Evolutionary conservation across 805 yeast species (phyloP).

Genomic region (Peterozyma toletana): DNA sequence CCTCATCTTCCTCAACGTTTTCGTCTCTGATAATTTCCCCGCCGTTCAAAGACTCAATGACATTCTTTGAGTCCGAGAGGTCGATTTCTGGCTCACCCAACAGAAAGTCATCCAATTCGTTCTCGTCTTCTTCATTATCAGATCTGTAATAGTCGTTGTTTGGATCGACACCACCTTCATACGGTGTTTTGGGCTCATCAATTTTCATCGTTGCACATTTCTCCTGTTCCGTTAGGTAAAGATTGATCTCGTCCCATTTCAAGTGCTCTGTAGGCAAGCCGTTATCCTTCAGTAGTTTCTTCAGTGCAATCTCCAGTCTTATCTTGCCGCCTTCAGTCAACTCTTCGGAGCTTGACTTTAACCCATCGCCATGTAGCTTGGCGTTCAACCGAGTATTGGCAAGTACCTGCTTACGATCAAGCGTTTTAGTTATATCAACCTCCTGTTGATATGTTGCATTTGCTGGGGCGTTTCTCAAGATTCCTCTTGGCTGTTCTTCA

Average conservation of each 20-base stretch:
- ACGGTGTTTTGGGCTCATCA: constrained; percentile 95
- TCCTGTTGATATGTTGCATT: constrained; percentile 13
- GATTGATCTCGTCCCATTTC: constrained; percentile 81
- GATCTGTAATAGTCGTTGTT: constrained; percentile 70
- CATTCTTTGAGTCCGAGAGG: constrained; percentile 18
- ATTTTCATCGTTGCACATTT: constrained; percentile 71
- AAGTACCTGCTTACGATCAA: constrained; percentile 61
- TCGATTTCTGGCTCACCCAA: constrained; percentile 52
- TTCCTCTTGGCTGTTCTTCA: constrained; percentile 19
- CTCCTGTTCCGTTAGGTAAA: constrained; percentile 68
- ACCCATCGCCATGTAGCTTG: constrained; percentile 26
- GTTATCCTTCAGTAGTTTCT: constrained; percentile 19
- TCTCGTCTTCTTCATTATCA: constrained; percentile 51
- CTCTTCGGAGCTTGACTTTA: background rate
- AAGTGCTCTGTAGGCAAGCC: constrained; percentile 36
- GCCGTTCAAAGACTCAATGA: constrained; percentile 27
- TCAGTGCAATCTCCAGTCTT: constrained; percentile 35
- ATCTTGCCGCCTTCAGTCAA: constrained; percentile 36
- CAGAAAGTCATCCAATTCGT: constrained; percentile 39
- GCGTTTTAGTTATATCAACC: constrained; percentile 14
- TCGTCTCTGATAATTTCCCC: constrained; percentile 28
- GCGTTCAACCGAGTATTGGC: constrained; percentile 77
- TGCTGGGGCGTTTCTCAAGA: constrained; percentile 22
- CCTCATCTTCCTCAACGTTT: constrained; percentile 27
- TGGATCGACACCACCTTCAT: constrained; percentile 83